phyloP scores from a whole-genome alignment of 768 basidiomycete genomes.

The Collybiopsis luxurians region DNA sequence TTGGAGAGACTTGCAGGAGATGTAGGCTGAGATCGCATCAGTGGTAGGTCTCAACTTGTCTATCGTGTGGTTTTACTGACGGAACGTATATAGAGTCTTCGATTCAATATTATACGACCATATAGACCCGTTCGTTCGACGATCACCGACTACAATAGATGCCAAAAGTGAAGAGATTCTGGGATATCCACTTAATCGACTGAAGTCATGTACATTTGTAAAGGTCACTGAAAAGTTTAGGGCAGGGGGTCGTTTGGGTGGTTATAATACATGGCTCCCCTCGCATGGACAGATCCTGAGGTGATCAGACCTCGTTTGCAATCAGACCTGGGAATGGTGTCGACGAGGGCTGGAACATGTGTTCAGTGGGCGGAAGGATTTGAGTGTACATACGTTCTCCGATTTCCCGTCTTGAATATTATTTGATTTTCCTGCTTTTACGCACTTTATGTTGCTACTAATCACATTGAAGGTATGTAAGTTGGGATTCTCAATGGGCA shows the following conservation, averaged over 20 bases:
- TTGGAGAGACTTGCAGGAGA: conserved; percentile 97
- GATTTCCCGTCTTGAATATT: no score
- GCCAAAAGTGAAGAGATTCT: conserved; percentile 66
- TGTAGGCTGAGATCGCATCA: conserved; percentile 90
- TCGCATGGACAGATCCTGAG: conserved; percentile 46
- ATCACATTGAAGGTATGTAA: no score
- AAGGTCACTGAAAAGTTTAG: conserved; percentile 47
- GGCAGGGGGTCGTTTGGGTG: conserved; percentile 72
- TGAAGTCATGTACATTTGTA: conserved; percentile 18
- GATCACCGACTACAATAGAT: conserved; percentile 45
- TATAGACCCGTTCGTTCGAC: conserved; percentile 64
- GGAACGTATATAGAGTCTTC: conserved; percentile 58
- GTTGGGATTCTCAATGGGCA: no score
- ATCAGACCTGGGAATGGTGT: conserved; percentile 63
- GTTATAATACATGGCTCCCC: conserved; percentile 73
- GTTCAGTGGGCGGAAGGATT: conserved; percentile 77
- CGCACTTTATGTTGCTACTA: no score
- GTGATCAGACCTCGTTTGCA: conserved; percentile 57
- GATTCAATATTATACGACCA: conserved; percentile 85
- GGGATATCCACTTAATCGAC: conserved; percentile 63
- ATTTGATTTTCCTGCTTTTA: no score
- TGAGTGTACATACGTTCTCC: no score
- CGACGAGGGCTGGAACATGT: conserved; percentile 78
- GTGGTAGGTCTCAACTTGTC: conserved; percentile 48
- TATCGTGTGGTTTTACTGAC: not conserved